Evolutionary conservation across 495 filamentous ascomycete genomes (phyloP).

Genomic region (Margaritispora aquatica): DNA sequence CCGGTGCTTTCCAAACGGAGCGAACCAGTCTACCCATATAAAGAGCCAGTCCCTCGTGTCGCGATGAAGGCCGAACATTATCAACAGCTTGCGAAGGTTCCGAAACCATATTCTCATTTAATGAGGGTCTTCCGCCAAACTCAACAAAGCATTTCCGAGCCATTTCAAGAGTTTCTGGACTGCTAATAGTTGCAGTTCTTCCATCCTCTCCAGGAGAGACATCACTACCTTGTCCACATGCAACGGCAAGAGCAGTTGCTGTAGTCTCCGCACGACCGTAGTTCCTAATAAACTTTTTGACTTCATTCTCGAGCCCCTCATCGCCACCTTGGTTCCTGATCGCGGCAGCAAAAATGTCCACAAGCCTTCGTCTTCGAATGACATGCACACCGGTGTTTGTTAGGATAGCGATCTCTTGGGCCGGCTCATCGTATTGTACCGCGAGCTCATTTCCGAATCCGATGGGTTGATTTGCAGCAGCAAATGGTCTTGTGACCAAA

Average conservation of each 20-base stretch:
- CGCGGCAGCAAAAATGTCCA: conserved; percentile 85
- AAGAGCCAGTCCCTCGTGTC: conserved; percentile 79
- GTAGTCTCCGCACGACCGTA: conserved; percentile 85
- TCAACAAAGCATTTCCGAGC: conserved; percentile 86
- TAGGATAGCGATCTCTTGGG: conserved; percentile 80
- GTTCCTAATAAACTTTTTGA: conserved; percentile 70
- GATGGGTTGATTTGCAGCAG: conserved; percentile 57
- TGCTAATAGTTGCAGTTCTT: conserved; percentile 63
- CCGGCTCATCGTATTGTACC: conserved; percentile 79
- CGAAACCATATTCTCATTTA: conserved; percentile 64
- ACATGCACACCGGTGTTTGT: conserved; percentile 86
- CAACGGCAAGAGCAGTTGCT: conserved; percentile 90
- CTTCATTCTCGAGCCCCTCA: conserved; percentile 71
- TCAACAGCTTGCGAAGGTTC: conserved; percentile 61
- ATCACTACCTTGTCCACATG: conserved; percentile 84
- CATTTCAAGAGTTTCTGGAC: conserved; percentile 72
- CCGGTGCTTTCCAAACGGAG: conserved; percentile 69
- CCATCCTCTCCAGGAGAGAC: conserved; percentile 59
- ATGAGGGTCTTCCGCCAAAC: conserved; percentile 72
- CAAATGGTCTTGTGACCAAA: conserved; percentile 61
- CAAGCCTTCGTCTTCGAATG: conserved; percentile 72
- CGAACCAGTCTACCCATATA: conserved; percentile 83
- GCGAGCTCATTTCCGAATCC: conserved; percentile 95
- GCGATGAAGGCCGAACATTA: conserved; percentile 75
- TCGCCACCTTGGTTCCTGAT: conserved; percentile 67